Evolutionary conservation across 2,329 filamentous ascomycete genomes (phyloP).

Genomic region (Thielaviopsis populi): DNA sequence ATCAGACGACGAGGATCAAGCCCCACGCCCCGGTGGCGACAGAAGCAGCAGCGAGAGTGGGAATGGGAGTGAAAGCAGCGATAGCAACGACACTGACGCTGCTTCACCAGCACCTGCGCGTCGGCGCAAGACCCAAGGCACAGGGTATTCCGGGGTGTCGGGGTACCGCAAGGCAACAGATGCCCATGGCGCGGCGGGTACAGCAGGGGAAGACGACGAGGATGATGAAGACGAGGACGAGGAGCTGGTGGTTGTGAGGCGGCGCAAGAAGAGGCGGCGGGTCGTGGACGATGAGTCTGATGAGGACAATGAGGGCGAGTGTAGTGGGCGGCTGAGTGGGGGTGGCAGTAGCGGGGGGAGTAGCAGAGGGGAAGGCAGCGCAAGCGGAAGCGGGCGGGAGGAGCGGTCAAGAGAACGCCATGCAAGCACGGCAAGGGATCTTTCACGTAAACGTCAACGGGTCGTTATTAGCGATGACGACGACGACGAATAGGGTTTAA

Average conservation of each 20-base stretch:
- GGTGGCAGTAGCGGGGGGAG: neutral
- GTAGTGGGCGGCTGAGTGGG: neutral
- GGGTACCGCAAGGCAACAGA: neutral
- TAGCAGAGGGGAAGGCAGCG: neutral
- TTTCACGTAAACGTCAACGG: slow-evolving; percentile 1
- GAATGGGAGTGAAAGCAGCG: neutral
- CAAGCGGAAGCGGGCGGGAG: neutral
- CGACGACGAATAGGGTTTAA: slow-evolving; percentile 3
- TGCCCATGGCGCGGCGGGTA: neutral
- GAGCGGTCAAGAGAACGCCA: neutral
- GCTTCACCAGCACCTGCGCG: neutral
- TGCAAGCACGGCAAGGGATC: neutral
- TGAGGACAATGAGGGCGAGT: neutral
- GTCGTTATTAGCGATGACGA: neutral
- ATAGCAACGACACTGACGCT: neutral
- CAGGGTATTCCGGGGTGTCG: neutral
- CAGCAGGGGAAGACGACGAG: neutral
- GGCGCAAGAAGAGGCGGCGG: neutral
- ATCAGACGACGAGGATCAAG: neutral
- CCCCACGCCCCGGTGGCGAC: neutral
- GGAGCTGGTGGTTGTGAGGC: neutral
- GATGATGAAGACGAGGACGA: neutral
- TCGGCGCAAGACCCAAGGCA: neutral
- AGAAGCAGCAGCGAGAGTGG: no score
- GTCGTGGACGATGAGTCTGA: neutral